A percentile compares a stretch with the other conserved stretches of the same genome.
These are phyloP conservation scores for Miscanthus lutarioriparius DNA, from an alignment of 176 grass and related monocot genomes.

Conservation along the genomic window DNA sequence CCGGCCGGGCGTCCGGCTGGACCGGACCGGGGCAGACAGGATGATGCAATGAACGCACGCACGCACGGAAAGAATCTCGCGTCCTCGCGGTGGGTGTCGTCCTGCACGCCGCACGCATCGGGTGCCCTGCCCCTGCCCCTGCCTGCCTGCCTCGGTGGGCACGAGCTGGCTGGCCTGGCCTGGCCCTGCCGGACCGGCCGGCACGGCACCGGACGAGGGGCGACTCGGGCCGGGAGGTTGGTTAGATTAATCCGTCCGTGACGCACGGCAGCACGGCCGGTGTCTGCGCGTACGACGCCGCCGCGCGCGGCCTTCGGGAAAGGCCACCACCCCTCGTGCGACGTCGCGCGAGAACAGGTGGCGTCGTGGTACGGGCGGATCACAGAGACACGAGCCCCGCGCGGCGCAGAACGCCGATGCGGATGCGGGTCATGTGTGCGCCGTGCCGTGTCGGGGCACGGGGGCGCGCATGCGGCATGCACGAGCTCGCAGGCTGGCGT, in stretches of 20 bases:
- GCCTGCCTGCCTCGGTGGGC: slow-evolving; percentile 20
- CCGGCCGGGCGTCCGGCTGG: too few relatives aligned
- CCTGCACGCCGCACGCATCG: background rate
- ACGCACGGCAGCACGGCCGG: background rate
- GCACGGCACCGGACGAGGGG: too few relatives aligned
- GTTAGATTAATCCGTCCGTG: background rate
- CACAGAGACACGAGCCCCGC: background rate
- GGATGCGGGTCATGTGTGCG: background rate
- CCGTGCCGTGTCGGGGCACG: background rate
- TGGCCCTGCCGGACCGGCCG: background rate
- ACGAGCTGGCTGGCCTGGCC: background rate
- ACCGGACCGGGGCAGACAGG: background rate
- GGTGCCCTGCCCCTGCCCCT: background rate
- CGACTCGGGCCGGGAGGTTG: background rate
- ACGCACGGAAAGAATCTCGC: background rate
- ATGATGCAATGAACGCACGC: background rate
- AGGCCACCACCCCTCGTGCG: background rate
- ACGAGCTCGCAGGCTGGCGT: background rate
- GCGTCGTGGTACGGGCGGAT: slow-evolving; percentile 1
- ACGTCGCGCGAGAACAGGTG: background rate
- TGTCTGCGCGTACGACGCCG: background rate
- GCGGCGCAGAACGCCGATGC: background rate
- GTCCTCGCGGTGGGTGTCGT: slow-evolving; percentile 12
- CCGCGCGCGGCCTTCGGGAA: background rate
- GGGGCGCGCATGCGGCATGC: background rate